These are phyloP conservation scores for Triangularia verruculosa DNA, from an alignment of 2,329 filamentous ascomycete genomes.

Conservation along the genomic window DNA sequence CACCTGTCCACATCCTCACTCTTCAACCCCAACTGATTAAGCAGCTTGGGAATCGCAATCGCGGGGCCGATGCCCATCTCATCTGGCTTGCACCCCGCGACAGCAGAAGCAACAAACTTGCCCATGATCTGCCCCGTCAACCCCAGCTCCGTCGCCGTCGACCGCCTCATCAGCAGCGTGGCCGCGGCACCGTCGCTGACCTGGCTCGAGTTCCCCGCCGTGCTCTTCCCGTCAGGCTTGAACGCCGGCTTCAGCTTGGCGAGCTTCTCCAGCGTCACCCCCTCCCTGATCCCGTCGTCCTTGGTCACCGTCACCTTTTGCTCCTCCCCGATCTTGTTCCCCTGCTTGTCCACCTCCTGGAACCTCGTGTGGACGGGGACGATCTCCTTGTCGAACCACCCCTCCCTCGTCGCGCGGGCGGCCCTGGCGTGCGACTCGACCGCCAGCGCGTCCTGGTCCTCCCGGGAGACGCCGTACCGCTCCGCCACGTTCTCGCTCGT, in stretches of 20 bases:
- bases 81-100: slow-evolving; percentile 77
- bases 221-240: slow-evolving; percentile 68
- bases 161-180: slow-evolving; percentile 78
- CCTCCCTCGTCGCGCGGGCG: slow-evolving; percentile 63
- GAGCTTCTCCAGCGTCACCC: slow-evolving; percentile 66
- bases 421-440: slow-evolving; percentile 72
- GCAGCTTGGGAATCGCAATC: slow-evolving; percentile 77
- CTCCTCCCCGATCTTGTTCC: slow-evolving; percentile 50
- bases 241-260: slow-evolving; percentile 84
- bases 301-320: slow-evolving; percentile 64
- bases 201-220: slow-evolving; percentile 83
- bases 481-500: slow-evolving; percentile 85
- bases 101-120: slow-evolving; percentile 74
- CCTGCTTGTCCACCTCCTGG: slow-evolving; percentile 62
- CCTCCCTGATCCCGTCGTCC: slow-evolving; percentile 79
- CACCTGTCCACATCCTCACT: slow-evolving; percentile 74
- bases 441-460: slow-evolving; percentile 82
- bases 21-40: slow-evolving; percentile 64
- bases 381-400: slow-evolving; percentile 75
- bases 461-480: slow-evolving; percentile 68
- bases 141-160: slow-evolving; percentile 71
- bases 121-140: slow-evolving; percentile 69
- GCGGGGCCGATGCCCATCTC: slow-evolving; percentile 95
- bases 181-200: slow-evolving; percentile 87
- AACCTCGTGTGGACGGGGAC: slow-evolving; percentile 73